Evolutionary conservation across 306 rosid genomes (phyloP).

Genomic region (Fagus crenata): DNA sequence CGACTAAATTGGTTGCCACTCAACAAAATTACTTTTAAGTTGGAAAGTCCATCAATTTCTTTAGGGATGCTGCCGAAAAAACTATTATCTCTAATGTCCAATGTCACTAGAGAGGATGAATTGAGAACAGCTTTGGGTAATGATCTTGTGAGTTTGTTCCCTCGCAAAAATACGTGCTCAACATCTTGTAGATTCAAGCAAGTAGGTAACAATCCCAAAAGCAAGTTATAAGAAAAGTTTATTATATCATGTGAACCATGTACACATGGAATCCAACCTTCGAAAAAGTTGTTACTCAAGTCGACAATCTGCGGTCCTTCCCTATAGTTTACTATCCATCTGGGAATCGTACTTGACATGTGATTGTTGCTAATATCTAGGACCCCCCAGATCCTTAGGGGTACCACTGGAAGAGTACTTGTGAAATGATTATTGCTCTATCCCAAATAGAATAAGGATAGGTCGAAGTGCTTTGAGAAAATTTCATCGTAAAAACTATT

Average conservation of each 20-base stretch:
- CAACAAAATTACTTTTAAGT: constrained; percentile 8
- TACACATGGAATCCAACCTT: constrained; percentile 28
- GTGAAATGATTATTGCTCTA: background rate
- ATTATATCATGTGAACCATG: background rate
- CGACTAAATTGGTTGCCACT: constrained; percentile 22
- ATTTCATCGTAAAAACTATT: background rate
- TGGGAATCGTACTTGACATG: constrained; percentile 22
- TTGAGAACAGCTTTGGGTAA: background rate
- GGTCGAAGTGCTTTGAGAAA: background rate
- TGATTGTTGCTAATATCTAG: constrained; percentile 10
- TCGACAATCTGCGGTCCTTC: background rate
- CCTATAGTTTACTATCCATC: background rate
- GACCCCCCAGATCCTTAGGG: background rate
- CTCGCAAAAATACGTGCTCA: background rate
- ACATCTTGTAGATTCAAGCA: background rate
- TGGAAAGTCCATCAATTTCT: constrained; percentile 10
- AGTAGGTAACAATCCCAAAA: background rate
- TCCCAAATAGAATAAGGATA: background rate
- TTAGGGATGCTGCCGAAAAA: constrained; percentile 19
- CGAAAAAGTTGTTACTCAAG: background rate
- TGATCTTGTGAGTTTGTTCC: constrained; percentile 17
- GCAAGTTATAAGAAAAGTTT: constrained; percentile 28
- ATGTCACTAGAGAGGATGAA: background rate
- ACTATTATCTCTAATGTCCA: constrained; percentile 19
- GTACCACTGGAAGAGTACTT: constrained; percentile 2